phyloP scores from a whole-genome alignment of 371 early-diverging fungal species.

The Zopfochytrium polystomum region DNA sequence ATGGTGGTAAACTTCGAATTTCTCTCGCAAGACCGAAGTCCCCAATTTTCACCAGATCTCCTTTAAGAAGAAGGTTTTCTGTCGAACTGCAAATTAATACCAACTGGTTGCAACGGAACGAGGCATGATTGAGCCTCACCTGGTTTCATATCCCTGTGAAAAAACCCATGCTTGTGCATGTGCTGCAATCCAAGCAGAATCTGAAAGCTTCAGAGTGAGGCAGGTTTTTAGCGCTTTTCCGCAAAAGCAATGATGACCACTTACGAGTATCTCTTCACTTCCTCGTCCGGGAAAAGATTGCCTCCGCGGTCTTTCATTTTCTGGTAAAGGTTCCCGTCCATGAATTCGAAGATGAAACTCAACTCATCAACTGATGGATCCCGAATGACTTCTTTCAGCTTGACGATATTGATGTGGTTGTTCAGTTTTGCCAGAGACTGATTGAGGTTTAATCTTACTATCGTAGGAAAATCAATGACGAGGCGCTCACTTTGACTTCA shows the following conservation, averaged over 20 bases:
- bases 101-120: background rate
- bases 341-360: constrained; percentile 88
- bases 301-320: constrained; percentile 69
- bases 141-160: constrained; percentile 95
- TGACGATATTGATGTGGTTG: constrained; percentile 80
- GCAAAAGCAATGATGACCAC: no score
- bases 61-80: constrained; percentile 51
- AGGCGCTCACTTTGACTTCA: constrained; percentile 66
- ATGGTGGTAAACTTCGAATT: constrained; percentile 74
- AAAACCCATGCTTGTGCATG: constrained; percentile 85
- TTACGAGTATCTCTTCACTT: constrained; percentile 51
- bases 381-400: constrained; percentile 74
- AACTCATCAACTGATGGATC: constrained; percentile 67
- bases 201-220: constrained; percentile 60
- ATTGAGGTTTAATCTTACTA: background rate
- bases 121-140: constrained; percentile 40
- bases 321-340: constrained; percentile 93
- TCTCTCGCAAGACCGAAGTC: constrained; percentile 93
- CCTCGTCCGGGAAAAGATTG: constrained; percentile 49
- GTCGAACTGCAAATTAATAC: no score
- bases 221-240: background rate
- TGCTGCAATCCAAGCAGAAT: constrained; percentile 77
- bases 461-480: background rate
- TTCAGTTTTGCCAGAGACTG: constrained; percentile 65
- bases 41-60: constrained; percentile 76